Evolutionary conservation across 495 filamentous ascomycete species (phyloP), one percentile per base, ranked within the genome.

Genomic region (Lepidopterella palustris): DNA sequence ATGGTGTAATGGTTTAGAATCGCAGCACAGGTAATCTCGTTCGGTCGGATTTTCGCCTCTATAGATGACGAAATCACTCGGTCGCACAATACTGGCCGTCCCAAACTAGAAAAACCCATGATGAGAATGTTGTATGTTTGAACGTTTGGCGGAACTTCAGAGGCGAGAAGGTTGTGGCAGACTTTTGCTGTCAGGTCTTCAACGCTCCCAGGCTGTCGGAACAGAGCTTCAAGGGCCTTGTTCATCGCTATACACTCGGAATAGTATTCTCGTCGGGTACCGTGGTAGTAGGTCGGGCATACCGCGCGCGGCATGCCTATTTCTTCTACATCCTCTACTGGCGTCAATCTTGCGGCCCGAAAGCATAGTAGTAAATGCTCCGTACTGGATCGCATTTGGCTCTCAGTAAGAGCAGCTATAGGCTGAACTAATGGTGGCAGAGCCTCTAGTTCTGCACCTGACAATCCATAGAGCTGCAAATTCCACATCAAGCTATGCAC

Each of bases 121-220:
- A 92, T 78, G 24, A 92, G 74, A 28, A 77, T 73, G 63, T 89
- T 89, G 73, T 84, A 90, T 10, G 84, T 90, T 29, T 78, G 66
- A 15, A 85, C 75, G 53, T 77, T 78, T 1, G 87, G 86, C 4
- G 84, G 78, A 3, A 79, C 70, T 4, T 71, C 60, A 4, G 77
- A 81, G 3, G 79, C 71, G 11, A 89, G 75, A 2, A 92, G 70
- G 69, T 87, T 85, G 65, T 84, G 84, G 70, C 83, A 87, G 25
- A 91, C 78, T 63, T 82, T 84, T 2, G 76, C 78, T 8, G 86
- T 68, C 27, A 74, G 53, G 11, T 31, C 24, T 31, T 35, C 13
- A 10, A 20, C 20, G n/a, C 50, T 18, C 4, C 25, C 5, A 9
- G 8, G n/a, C 29, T 59, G 20, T 15, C 18, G 28, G 21, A 63